Percentiles rank a stretch among this genome's conserved stretches.
Conservation (phyloP, 202 grass and related monocot genomes). For the Bolboschoenoplectus hybrid region DNA sequence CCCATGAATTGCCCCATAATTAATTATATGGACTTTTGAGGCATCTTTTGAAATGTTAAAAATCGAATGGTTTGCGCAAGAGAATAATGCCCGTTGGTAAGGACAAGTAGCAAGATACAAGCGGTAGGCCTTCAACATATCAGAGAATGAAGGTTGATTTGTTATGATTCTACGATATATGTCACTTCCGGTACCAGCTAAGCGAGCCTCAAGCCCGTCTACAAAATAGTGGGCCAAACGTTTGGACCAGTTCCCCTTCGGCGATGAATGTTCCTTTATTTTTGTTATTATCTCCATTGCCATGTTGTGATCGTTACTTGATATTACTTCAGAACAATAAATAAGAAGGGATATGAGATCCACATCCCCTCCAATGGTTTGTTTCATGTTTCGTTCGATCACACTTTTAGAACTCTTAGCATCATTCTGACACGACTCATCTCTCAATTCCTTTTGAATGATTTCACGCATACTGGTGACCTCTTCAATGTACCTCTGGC, state of each 20-base stretch:
- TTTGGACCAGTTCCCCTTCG: constrained; percentile 52
- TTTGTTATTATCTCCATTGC: constrained; percentile 47
- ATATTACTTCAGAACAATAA: constrained; percentile 45
- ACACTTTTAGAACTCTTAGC: neutral
- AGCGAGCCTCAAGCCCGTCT: constrained; percentile 52
- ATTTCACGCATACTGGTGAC: constrained; percentile 13
- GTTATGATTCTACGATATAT: constrained; percentile 38
- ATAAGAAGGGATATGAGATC: neutral
- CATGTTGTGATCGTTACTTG: constrained; percentile 43
- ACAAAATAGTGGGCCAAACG: constrained; percentile 63
- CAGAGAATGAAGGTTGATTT: neutral
- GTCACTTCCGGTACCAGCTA: constrained; percentile 53
- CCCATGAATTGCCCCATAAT: constrained; percentile 62
- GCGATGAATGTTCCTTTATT: constrained; percentile 51
- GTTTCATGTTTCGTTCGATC: neutral
- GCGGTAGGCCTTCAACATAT: constrained; percentile 41
- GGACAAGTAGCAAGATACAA: constrained; percentile 38
- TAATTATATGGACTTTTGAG: constrained; percentile 58
- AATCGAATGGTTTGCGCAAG: constrained; percentile 57
- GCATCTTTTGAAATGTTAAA: constrained; percentile 50
- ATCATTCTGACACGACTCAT: neutral
- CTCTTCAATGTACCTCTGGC: constrained; percentile 27
- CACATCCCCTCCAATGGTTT: neutral
- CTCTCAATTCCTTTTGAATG: constrained; percentile 30
- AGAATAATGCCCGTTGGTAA: constrained; percentile 41